Conservation (phyloP, 352 stramenopile genomes). For the Phytopythium mirpurense region DNA sequence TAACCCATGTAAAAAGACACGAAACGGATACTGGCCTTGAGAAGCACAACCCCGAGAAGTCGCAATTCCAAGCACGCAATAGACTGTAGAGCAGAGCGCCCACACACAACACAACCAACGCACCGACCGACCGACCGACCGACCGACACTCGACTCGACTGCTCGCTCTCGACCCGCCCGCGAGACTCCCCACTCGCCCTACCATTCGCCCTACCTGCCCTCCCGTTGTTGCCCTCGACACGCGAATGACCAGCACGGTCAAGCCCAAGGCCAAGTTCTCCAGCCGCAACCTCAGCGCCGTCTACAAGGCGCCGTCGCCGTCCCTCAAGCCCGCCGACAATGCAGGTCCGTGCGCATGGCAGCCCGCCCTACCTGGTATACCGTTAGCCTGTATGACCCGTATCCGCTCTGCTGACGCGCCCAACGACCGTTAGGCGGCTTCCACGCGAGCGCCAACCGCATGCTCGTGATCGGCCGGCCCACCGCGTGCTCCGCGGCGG, state of each 20-base stretch:
- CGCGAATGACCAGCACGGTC: slow-evolving; percentile 35
- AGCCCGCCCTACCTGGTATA: too few species aligned
- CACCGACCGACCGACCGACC: too few species aligned
- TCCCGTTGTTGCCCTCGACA: not conserved
- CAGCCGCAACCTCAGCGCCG: slow-evolving; percentile 63
- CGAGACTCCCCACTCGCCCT: too few species aligned
- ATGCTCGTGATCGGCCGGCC: slow-evolving; percentile 50
- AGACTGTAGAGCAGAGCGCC: too few species aligned
- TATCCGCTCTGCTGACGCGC: not conserved
- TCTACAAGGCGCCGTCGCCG: slow-evolving; percentile 56
- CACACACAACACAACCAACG: too few species aligned
- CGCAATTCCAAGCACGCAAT: not conserved
- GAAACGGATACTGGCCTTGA: not conserved
- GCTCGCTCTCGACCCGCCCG: too few species aligned
- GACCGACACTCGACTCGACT: too few species aligned
- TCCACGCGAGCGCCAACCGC: slow-evolving; percentile 20
- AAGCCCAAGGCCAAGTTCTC: slow-evolving; percentile 67
- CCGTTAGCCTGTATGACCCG: too few species aligned
- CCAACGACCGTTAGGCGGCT: not conserved
- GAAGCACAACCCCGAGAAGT: not conserved
- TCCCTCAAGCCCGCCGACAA: slow-evolving; percentile 21
- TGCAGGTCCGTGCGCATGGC: slow-evolving; percentile 8
- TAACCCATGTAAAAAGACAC: not conserved
- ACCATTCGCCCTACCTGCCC: too few species aligned
- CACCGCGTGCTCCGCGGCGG: slow-evolving; percentile 9